Evolutionary conservation across 169 alveolate species (phyloP).

Genomic region (Plasmodium relictum): DNA sequence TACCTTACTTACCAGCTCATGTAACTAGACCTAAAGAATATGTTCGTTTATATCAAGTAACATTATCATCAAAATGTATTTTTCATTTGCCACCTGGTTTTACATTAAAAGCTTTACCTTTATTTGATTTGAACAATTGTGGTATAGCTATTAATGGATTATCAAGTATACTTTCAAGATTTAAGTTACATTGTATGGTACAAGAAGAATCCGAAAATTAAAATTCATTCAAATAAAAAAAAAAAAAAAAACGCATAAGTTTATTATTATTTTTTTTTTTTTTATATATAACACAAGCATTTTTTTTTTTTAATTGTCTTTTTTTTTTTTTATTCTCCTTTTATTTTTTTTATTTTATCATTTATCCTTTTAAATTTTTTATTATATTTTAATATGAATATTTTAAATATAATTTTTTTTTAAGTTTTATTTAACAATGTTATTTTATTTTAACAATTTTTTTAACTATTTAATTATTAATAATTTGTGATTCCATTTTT

Average conservation of each 20-base stretch:
- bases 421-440: too few species aligned
- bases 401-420: too few species aligned
- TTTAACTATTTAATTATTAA: too few species aligned
- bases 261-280: background rate
- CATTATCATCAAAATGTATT: conserved; percentile 40
- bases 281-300: too few species aligned
- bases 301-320: too few species aligned
- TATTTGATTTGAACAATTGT: conserved; percentile 42
- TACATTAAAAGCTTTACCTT: conserved; percentile 62
- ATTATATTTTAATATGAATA: too few species aligned
- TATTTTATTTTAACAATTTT: too few species aligned
- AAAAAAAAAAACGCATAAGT: background rate
- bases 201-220: conserved; percentile 5
- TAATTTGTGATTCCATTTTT: too few species aligned
- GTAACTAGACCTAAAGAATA: conserved; percentile 81
- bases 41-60: conserved; percentile 54
- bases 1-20: conserved; percentile 85
- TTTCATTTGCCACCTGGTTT: conserved; percentile 76
- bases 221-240: too few species aligned
- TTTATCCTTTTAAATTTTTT: too few species aligned
- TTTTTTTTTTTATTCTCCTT: too few species aligned
- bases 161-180: conserved; percentile 51
- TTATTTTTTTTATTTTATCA: too few species aligned
- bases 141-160: conserved; percentile 56
- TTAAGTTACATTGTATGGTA: conserved; percentile 56